Percentiles rank a stretch among this genome's conserved stretches.
phyloP scores from a whole-genome alignment of 2,329 filamentous ascomycete genomes.

The Colletotrichum liriopes region DNA sequence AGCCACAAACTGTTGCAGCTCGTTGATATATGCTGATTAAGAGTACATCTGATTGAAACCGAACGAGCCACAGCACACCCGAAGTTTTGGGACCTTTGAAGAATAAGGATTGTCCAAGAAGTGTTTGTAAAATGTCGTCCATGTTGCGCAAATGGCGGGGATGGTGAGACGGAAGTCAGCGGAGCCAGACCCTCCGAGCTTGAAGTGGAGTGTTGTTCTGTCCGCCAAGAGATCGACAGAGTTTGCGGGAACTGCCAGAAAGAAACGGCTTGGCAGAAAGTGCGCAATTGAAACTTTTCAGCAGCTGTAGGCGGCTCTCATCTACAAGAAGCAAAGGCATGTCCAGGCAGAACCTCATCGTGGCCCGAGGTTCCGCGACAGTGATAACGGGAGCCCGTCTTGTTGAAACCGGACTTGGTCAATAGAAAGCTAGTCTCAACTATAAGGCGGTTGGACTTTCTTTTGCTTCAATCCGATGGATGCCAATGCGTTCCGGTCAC shows the following conservation, averaged over 20 bases:
- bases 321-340: neutral
- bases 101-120: too few relatives aligned
- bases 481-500: too few relatives aligned
- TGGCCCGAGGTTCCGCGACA: neutral
- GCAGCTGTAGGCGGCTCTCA: neutral
- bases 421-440: neutral
- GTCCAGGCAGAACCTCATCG: neutral
- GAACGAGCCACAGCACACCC: neutral
- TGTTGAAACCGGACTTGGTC: neutral
- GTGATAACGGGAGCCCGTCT: neutral
- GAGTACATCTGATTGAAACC: neutral
- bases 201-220: neutral
- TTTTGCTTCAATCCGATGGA: neutral
- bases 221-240: neutral
- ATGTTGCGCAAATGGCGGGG: neutral
- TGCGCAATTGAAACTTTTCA: neutral
- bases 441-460: fast-evolving
- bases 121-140: neutral
- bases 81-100: fast-evolving
- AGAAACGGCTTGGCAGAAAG: neutral
- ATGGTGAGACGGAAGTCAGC: neutral
- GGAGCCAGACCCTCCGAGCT: constrained; percentile 12
- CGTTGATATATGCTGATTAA: neutral
- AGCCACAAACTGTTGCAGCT: neutral
- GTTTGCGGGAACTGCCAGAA: neutral